Conservation (phyloP, 2,329 filamentous ascomycete genomes). For the Ophiostoma pallidulum region DNA sequence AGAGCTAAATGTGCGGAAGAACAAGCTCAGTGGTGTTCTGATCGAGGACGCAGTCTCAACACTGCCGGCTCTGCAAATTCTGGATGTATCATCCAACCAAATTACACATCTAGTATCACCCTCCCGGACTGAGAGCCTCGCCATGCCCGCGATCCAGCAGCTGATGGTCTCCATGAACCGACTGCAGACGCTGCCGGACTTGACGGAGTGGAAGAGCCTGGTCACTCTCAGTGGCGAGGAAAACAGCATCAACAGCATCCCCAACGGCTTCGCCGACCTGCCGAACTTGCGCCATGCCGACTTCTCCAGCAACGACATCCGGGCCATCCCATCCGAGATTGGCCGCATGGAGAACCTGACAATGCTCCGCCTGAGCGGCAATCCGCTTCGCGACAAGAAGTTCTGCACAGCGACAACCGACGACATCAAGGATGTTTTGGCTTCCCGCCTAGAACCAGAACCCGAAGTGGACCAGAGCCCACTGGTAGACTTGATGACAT, state of each 20-base stretch:
- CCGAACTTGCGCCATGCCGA: constrained; percentile 65
- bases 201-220: constrained; percentile 65
- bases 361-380: constrained; percentile 72
- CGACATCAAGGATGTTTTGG: constrained; percentile 67
- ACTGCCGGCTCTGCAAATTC: constrained; percentile 56
- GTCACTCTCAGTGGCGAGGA: constrained; percentile 68
- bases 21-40: constrained; percentile 64
- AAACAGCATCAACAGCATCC: constrained; percentile 69
- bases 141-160: constrained; percentile 61
- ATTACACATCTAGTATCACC: constrained; percentile 45
- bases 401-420: constrained; percentile 71
- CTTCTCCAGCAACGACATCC: constrained; percentile 77
- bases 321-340: constrained; percentile 63
- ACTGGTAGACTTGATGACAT: not conserved
- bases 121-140: constrained; percentile 34
- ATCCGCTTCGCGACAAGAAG: constrained; percentile 81
- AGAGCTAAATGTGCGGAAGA: constrained; percentile 67
- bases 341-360: constrained; percentile 69
- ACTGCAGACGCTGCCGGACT: constrained; percentile 60
- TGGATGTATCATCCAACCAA: constrained; percentile 73
- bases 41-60: constrained; percentile 52
- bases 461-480: constrained; percentile 10
- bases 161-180: constrained; percentile 76
- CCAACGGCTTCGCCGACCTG: constrained; percentile 62
- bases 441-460: constrained; percentile 52